A percentile compares a stretch with the other conserved stretches of the same genome.
phyloP scores from a whole-genome alignment of 2,329 filamentous ascomycete genomes.

The Xylariales sp. region DNA sequence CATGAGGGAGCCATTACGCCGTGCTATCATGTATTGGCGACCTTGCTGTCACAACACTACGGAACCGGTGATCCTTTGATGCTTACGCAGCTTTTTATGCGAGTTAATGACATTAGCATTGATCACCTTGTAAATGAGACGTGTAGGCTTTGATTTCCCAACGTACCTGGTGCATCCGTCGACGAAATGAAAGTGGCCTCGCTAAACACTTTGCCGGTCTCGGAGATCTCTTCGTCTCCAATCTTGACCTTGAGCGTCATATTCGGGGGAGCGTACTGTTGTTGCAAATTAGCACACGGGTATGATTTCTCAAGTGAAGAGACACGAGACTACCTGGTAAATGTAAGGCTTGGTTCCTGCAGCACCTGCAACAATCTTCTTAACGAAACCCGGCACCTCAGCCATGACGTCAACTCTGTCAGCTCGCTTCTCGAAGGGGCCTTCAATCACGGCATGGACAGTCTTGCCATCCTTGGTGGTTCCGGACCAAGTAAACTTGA shows the following conservation, averaged over 20 bases:
- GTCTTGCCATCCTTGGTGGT: conserved; percentile 71
- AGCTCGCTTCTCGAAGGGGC: conserved; percentile 60
- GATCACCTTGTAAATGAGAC: no score
- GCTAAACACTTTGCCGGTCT: conserved; percentile 75
- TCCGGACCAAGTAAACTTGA: conserved; percentile 75
- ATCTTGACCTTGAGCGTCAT: conserved; percentile 78
- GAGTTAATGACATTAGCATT: no score
- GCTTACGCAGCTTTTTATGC: no score
- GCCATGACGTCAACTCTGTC: conserved; percentile 95
- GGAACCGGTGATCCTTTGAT: no score
- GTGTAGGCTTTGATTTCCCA: no score
- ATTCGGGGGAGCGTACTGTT: conserved; percentile 64
- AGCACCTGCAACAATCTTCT: conserved; percentile 83
- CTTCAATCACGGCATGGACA: conserved; percentile 66
- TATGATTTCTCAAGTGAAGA: not conserved
- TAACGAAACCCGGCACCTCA: conserved; percentile 92
- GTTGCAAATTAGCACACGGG: conserved; percentile 2
- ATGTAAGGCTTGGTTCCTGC: conserved; percentile 96
- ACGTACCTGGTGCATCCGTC: conserved; percentile 2
- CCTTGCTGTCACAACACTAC: no score
- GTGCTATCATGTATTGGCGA: no score
- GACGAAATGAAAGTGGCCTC: conserved; percentile 96
- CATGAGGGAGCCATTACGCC: no score
- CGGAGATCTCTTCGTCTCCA: conserved; percentile 71
- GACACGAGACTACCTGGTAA: conserved; percentile 68